phyloP scores from a whole-genome alignment of 352 stramenopile species.

The Phytophthora sp. region DNA sequence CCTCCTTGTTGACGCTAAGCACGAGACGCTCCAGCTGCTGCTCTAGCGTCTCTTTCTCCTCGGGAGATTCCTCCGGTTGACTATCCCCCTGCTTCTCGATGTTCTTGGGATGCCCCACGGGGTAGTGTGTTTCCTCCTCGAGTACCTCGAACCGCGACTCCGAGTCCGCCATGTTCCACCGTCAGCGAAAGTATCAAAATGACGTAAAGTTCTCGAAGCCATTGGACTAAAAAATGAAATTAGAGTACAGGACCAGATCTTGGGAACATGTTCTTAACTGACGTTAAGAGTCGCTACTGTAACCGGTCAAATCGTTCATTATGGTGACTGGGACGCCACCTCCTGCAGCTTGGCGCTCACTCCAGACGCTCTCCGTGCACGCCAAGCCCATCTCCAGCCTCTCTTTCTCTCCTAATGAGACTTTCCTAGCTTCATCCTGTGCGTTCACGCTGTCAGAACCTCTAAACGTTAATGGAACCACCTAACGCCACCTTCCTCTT shows the following conservation, averaged over 20 bases:
- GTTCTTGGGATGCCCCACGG: slow-evolving; percentile 43
- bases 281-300: not conserved
- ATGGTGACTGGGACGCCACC: not conserved
- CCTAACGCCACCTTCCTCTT: not conserved
- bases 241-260: not conserved
- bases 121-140: slow-evolving; percentile 86
- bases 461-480: not conserved
- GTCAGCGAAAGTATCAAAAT: slow-evolving; percentile 12
- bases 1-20: slow-evolving; percentile 37
- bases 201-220: slow-evolving; percentile 22
- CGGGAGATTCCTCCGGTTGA: slow-evolving; percentile 1
- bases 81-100: slow-evolving; percentile 16
- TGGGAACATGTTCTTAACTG: slow-evolving; percentile 4
- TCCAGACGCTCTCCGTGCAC: slow-evolving; percentile 49
- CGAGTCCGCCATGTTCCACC: slow-evolving; percentile 27
- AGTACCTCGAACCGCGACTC: slow-evolving; percentile 83
- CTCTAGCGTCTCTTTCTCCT: slow-evolving; percentile 66
- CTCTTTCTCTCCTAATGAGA: slow-evolving; percentile 64
- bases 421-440: slow-evolving; percentile 74
- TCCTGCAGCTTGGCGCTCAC: slow-evolving; percentile 19
- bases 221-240: slow-evolving; percentile 1
- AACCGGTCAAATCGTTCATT: no score
- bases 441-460: slow-evolving; percentile 1
- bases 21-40: slow-evolving; percentile 63
- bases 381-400: slow-evolving; percentile 78